A percentile compares a stretch with the other conserved stretches of the same genome.
Evolutionary conservation across 495 filamentous ascomycete genomes (phyloP).

Genomic region (Daldinia decipiens): DNA sequence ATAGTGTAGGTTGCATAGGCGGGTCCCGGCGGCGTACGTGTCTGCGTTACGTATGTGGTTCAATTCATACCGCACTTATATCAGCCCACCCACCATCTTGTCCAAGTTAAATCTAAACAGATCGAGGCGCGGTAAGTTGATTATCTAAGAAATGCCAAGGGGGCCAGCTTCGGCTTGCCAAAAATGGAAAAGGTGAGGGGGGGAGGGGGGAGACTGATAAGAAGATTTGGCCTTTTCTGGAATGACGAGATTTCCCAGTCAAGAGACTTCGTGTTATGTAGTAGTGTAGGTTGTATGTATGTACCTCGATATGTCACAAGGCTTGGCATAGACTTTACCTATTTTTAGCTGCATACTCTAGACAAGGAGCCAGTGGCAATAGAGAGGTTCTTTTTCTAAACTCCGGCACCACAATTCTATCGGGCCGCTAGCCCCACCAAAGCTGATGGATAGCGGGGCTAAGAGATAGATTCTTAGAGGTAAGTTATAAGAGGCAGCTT

Average conservation of each 20-base stretch:
- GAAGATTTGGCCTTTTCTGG: neutral
- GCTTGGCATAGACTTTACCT: neutral
- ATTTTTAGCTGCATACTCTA: conserved; percentile 7
- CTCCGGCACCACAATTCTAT: conserved; percentile 18
- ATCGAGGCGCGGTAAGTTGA: neutral
- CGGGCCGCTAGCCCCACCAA: conserved; percentile 29
- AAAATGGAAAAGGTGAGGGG: conserved; percentile 17
- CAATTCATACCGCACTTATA: conserved; percentile 8
- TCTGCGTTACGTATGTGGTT: conserved; percentile 31
- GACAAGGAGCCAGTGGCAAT: neutral
- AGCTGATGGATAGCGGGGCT: conserved; percentile 31
- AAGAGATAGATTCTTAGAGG: conserved; percentile 1
- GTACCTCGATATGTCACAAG: too few species aligned
- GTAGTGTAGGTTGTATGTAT: too few species aligned
- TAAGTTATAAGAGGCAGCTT: conserved; percentile 4
- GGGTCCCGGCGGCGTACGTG: conserved; percentile 17
- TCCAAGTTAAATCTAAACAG: neutral
- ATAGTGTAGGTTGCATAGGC: neutral
- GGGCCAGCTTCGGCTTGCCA: neutral
- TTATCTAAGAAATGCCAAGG: neutral
- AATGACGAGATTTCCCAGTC: neutral
- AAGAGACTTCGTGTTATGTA: too few species aligned
- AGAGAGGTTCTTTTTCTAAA: conserved; percentile 9
- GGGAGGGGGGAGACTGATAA: conserved; percentile 9
- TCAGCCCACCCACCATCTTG: neutral